Base-by-base conservation (phyloP, 768 basidiomycete species). In the Lactarius akahatsu region DNA sequence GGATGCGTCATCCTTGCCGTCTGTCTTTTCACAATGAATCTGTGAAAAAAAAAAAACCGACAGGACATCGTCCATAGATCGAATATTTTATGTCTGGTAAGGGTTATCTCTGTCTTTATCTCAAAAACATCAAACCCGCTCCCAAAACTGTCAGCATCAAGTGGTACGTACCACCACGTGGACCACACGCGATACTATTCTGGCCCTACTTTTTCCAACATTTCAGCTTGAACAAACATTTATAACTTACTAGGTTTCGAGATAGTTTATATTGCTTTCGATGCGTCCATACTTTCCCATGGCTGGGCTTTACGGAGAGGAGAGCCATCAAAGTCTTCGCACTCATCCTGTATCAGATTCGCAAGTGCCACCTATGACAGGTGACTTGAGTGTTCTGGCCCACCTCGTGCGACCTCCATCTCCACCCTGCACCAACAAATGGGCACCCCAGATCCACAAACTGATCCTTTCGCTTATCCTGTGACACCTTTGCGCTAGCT, bases 261-360 rank as follows among this genome's bases (percentile, higher is more conserved):
- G 47, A 13, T 50, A 23, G 47, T 50, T 23, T 26, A 50, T 34
- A 3, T 30, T 18, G 16, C 54, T 32, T 28, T n/a, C 20, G 11
- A 45, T 28, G 23, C 23, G 20, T 45, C 32, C 18, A 28, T 55
- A 45, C 40, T 28, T 47, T 45, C n/a, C 26, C 26, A 38, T 36
- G 30, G 20, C 13, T 16, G 4, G 8, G 43, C 28, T 50, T 30
- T 30, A 18, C 28, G 41, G 57, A 45, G 52, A 15, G 20, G 20
- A 18, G 50, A 18, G 10, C 34, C 16, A 56, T 45, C 40, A 36
- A 57, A 45, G 32, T 45, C 20, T 16, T 11, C 26, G 47, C 41
- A 32, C 57, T 60, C 59, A 54, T 38, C 52, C 43, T 23, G 23
- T 38, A 28, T 59, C 32, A 36, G 60, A 55, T 50, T 50, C n/a